Conservation (phyloP, 495 filamentous ascomycete species). For the Parmelia sp. region DNA sequence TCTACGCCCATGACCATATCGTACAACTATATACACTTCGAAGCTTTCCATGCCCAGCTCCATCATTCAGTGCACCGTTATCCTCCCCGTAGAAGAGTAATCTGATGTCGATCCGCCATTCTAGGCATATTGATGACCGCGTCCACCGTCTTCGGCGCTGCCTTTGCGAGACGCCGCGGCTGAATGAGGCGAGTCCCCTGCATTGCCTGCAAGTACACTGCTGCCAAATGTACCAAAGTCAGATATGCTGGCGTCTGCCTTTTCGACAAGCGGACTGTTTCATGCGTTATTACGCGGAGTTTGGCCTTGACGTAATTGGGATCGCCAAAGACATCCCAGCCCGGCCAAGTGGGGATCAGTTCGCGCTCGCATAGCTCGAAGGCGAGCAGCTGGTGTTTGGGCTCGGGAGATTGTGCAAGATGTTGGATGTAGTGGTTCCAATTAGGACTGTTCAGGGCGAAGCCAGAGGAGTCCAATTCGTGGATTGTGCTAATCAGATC, state of each 20-base stretch:
- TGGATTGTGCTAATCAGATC: slow-evolving; percentile 46
- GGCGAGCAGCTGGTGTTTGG: slow-evolving; percentile 41
- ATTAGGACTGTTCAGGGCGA: slow-evolving; percentile 52
- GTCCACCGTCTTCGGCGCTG: slow-evolving; percentile 46
- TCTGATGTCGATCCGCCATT: slow-evolving; percentile 37
- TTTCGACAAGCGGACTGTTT: slow-evolving; percentile 31
- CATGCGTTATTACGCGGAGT: slow-evolving; percentile 26
- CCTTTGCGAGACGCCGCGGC: slow-evolving; percentile 26
- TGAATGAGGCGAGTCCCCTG: slow-evolving; percentile 27
- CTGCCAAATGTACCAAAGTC: slow-evolving; percentile 50
- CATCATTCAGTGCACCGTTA: background rate
- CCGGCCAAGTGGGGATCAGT: slow-evolving; percentile 68
- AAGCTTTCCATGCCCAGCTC: background rate
- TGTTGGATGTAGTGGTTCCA: slow-evolving; percentile 47
- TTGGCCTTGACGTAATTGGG: slow-evolving; percentile 26
- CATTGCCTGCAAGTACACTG: slow-evolving; percentile 40
- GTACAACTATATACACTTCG: background rate
- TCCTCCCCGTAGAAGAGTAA: background rate
- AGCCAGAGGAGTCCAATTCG: slow-evolving; percentile 54
- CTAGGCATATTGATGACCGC: slow-evolving; percentile 50
- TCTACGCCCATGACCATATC: background rate
- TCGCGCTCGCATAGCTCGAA: slow-evolving; percentile 63
- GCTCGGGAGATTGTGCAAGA: slow-evolving; percentile 39
- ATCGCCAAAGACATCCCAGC: slow-evolving; percentile 46
- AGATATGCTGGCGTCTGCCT: slow-evolving; percentile 42